phyloP scores from a whole-genome alignment of 2,329 filamentous ascomycete species.

The Clonostachys rosea region DNA sequence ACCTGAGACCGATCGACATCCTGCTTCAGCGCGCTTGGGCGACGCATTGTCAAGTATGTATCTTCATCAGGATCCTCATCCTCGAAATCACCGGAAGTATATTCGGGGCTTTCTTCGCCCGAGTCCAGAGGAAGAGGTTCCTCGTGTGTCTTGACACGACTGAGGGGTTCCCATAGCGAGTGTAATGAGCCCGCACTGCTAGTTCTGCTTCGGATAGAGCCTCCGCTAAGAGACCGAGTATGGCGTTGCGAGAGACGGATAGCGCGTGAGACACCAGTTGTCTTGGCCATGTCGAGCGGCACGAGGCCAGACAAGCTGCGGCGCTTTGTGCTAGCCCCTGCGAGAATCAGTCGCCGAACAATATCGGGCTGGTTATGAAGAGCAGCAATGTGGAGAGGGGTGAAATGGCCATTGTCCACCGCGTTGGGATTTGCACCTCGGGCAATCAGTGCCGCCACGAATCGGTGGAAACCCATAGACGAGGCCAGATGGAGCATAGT shows the following conservation, averaged over 20 bases:
- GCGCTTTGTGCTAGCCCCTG: constrained; percentile 67
- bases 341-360: constrained; percentile 67
- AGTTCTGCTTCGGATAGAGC: constrained; percentile 53
- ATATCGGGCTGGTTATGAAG: constrained; percentile 73
- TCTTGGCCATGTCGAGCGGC: constrained; percentile 66
- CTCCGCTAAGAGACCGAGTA: constrained; percentile 62
- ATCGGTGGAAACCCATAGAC: constrained; percentile 68
- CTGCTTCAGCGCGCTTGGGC: constrained; percentile 16
- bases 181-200: constrained; percentile 64
- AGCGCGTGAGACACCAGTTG: constrained; percentile 57
- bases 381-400: constrained; percentile 76
- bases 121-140: constrained; percentile 33
- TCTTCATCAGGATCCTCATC: constrained; percentile 32
- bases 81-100: constrained; percentile 38
- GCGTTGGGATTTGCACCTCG: constrained; percentile 73
- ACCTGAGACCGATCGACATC: constrained; percentile 19
- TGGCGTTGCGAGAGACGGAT: constrained; percentile 59
- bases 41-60: constrained; percentile 26
- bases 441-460: constrained; percentile 72
- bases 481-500: constrained; percentile 79
- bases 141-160: constrained; percentile 21
- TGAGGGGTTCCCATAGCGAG: constrained; percentile 60
- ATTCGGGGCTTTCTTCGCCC: constrained; percentile 35
- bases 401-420: constrained; percentile 75
- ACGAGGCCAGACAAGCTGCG: constrained; percentile 67